phyloP scores from a whole-genome alignment of 2,329 filamentous ascomycete species.

The Botryosphaeria agaves region DNA sequence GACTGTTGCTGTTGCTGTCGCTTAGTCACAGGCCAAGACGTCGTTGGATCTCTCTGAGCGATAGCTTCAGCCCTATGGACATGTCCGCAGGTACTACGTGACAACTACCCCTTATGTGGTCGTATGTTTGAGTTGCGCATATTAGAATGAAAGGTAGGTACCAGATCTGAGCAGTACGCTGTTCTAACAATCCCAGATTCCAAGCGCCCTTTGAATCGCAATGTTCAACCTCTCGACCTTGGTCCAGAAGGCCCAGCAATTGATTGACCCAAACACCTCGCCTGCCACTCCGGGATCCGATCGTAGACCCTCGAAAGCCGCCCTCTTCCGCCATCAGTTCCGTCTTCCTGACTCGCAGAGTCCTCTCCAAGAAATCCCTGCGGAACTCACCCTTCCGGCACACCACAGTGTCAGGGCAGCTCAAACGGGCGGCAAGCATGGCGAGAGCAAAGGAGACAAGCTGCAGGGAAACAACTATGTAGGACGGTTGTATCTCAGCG shows the following conservation, averaged over 20 bases:
- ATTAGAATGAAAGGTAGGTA: too few relatives aligned
- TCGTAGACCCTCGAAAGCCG: conserved; percentile 73
- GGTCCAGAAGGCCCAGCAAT: conserved; percentile 87
- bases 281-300: conserved; percentile 53
- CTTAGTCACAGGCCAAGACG: too few relatives aligned
- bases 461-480: conserved; percentile 74
- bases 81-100: too few relatives aligned
- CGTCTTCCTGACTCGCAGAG: conserved; percentile 83
- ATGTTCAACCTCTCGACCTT: conserved; percentile 60
- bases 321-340: conserved; percentile 91
- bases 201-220: conserved; percentile 5
- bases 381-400: conserved; percentile 74
- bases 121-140: too few relatives aligned
- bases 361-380: conserved; percentile 88
- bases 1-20: too few relatives aligned
- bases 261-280: conserved; percentile 79
- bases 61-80: too few relatives aligned
- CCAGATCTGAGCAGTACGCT: too few relatives aligned
- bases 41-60: too few relatives aligned
- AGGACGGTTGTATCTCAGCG: conserved; percentile 83
- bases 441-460: conserved; percentile 18
- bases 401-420: conserved; percentile 31
- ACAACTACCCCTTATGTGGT: too few relatives aligned
- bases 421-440: conserved; percentile 35
- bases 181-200: too few relatives aligned